These are phyloP conservation scores for Amphirosellinia nigrospora DNA, from an alignment of 495 filamentous ascomycete species.

Conservation along the genomic window DNA sequence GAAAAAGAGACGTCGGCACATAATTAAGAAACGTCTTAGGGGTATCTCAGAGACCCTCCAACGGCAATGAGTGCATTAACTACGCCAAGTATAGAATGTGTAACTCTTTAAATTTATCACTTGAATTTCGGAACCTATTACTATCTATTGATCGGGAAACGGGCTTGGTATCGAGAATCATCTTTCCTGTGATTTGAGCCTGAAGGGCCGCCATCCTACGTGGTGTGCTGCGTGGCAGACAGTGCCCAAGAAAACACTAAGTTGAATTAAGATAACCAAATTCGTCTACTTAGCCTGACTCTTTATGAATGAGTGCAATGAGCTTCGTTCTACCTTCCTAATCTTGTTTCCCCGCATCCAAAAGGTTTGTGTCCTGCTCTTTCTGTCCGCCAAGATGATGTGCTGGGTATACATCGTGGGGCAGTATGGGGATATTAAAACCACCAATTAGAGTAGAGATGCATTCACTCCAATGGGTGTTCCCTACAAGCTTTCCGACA, in stretches of 20 bases:
- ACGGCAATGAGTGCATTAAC: too few species aligned
- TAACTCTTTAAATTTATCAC: background rate
- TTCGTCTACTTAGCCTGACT: background rate
- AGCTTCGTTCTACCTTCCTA: background rate
- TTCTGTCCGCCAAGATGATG: background rate
- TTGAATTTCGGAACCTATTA: background rate
- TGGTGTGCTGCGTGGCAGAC: background rate
- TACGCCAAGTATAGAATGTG: too few species aligned
- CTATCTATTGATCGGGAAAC: background rate
- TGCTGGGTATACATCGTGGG: background rate
- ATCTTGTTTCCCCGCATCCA: background rate
- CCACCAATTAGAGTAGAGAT: constrained; percentile 5
- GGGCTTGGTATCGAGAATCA: too few species aligned
- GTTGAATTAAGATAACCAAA: background rate
- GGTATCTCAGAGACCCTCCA: too few species aligned
- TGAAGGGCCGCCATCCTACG: background rate
- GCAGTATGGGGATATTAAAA: constrained; percentile 7
- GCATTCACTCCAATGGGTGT: background rate
- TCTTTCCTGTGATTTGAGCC: background rate
- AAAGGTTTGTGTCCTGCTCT: background rate
- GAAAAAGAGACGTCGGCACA: too few species aligned
- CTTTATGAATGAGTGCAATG: background rate
- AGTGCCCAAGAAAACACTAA: background rate
- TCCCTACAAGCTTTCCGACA: background rate
- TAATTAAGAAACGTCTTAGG: too few species aligned